A percentile compares a stretch with the other conserved stretches of the same genome.
Conservation (phyloP, 768 basidiomycete genomes). For the Termitomyces sp. region DNA sequence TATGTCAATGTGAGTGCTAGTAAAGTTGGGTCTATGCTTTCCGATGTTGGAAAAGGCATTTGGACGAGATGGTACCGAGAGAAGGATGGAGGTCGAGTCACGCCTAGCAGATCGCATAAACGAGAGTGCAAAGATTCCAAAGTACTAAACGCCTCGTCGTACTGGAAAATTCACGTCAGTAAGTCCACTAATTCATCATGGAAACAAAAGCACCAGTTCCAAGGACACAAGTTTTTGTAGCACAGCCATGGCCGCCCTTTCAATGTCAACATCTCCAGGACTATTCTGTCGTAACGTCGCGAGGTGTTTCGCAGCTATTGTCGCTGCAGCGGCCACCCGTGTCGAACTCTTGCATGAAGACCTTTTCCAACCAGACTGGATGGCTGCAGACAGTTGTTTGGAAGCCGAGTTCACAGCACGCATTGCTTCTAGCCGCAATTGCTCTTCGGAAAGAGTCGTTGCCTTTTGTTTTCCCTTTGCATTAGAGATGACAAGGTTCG, state of each 20-base stretch:
- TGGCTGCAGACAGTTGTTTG: slow-evolving; percentile 44
- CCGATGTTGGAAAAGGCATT: slow-evolving; percentile 34
- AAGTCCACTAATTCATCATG: neutral
- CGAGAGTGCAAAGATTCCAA: slow-evolving; percentile 42
- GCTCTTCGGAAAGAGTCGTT: slow-evolving; percentile 21
- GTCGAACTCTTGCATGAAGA: slow-evolving; percentile 23
- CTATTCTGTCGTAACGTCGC: slow-evolving; percentile 36
- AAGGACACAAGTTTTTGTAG: slow-evolving; percentile 60
- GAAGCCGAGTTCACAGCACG: slow-evolving; percentile 56
- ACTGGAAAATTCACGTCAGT: slow-evolving; percentile 30
- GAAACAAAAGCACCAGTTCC: slow-evolving; percentile 55
- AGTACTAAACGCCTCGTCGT: slow-evolving; percentile 40
- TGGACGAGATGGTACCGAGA: slow-evolving; percentile 28
- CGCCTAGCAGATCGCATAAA: slow-evolving; percentile 28
- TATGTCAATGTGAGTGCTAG: slow-evolving; percentile 57
- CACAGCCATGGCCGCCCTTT: slow-evolving; percentile 66
- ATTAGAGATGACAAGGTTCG: slow-evolving; percentile 22
- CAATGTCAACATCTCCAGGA: slow-evolving; percentile 55
- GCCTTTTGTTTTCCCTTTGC: slow-evolving; percentile 26
- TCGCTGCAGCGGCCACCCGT: slow-evolving; percentile 25
- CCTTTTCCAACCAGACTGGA: slow-evolving; percentile 59
- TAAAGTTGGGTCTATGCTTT: slow-evolving; percentile 24
- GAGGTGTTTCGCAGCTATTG: slow-evolving; percentile 40
- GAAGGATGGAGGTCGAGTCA: slow-evolving; percentile 4
- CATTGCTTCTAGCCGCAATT: slow-evolving; percentile 46